phyloP scores from a whole-genome alignment of 1,284 basidiomycete species.

The Irpex rosettiformis region DNA sequence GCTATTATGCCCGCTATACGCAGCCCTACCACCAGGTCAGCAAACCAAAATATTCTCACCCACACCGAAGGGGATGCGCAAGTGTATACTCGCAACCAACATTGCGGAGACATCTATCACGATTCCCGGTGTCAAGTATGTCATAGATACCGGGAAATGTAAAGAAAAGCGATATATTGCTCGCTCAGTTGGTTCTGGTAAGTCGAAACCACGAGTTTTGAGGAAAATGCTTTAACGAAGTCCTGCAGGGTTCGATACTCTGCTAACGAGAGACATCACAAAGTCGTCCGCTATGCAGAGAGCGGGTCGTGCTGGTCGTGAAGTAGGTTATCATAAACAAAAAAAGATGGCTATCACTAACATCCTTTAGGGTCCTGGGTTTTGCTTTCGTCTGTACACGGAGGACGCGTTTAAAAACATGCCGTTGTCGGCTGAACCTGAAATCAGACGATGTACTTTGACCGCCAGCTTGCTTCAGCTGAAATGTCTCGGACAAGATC shows the following conservation, averaged over 20 bases:
- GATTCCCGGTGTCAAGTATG: slow-evolving; percentile 93
- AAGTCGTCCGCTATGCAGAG: slow-evolving; percentile 86
- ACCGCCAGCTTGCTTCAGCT: slow-evolving; percentile 82
- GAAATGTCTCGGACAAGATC: slow-evolving; percentile 77
- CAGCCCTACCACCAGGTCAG: slow-evolving; percentile 74
- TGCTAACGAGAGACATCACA: slow-evolving; percentile 83
- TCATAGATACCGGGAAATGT: slow-evolving; percentile 92
- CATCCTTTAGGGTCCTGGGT: slow-evolving; percentile 59
- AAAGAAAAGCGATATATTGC: slow-evolving; percentile 92
- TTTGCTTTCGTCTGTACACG: slow-evolving; percentile 88
- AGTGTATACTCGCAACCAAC: slow-evolving; percentile 93
- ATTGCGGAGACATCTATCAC: slow-evolving; percentile 99
- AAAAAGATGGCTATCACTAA: background rate
- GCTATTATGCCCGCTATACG: slow-evolving; percentile 74
- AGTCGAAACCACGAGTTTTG: slow-evolving; percentile 20
- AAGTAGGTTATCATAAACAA: slow-evolving; percentile 42
- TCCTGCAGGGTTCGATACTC: slow-evolving; percentile 78
- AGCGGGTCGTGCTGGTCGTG: slow-evolving; percentile 88
- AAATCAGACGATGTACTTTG: slow-evolving; percentile 85
- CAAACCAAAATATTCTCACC: slow-evolving; percentile 79
- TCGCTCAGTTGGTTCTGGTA: slow-evolving; percentile 62
- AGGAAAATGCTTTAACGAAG: background rate
- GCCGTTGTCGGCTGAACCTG: slow-evolving; percentile 71
- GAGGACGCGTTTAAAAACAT: slow-evolving; percentile 72
- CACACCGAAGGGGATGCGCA: slow-evolving; percentile 71